A percentile compares a stretch with the other conserved stretches of the same genome.
phyloP scores from a whole-genome alignment of 1,284 basidiomycete species.

The Cryptococcus sp. region DNA sequence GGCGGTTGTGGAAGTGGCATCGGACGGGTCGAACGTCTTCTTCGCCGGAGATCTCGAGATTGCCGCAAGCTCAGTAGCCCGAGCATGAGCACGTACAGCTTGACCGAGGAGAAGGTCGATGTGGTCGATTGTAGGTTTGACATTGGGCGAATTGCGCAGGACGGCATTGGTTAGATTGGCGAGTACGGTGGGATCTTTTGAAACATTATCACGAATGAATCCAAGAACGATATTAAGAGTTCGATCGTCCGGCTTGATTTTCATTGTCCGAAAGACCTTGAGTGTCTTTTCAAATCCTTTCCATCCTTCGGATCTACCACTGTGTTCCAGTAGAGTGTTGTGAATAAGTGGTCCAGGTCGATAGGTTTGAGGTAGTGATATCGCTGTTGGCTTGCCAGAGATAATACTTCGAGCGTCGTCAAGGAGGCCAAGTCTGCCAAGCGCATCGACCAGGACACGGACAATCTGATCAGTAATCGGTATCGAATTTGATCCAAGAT shows the following conservation, averaged over 20 bases:
- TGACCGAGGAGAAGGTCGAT: constrained; percentile 20
- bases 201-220: constrained; percentile 14
- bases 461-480: neutral
- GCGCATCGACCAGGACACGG: neutral
- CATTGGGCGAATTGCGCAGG: constrained; percentile 8
- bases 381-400: neutral
- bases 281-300: neutral
- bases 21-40: neutral
- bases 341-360: neutral
- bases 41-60: neutral
- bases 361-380: neutral
- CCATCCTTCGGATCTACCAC: neutral
- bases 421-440: neutral
- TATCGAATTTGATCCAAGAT: neutral
- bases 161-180: constrained; percentile 20
- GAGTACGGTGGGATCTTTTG: constrained; percentile 16
- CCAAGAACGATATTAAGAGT: constrained; percentile 28
- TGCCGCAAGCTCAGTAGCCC: neutral
- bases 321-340: neutral
- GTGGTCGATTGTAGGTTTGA: constrained; percentile 22
- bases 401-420: neutral
- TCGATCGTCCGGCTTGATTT: constrained; percentile 22
- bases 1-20: neutral
- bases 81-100: constrained; percentile 8
- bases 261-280: neutral